phyloP scores from a whole-genome alignment of 176 grass and related monocot species.

The Eleusine indica region DNA sequence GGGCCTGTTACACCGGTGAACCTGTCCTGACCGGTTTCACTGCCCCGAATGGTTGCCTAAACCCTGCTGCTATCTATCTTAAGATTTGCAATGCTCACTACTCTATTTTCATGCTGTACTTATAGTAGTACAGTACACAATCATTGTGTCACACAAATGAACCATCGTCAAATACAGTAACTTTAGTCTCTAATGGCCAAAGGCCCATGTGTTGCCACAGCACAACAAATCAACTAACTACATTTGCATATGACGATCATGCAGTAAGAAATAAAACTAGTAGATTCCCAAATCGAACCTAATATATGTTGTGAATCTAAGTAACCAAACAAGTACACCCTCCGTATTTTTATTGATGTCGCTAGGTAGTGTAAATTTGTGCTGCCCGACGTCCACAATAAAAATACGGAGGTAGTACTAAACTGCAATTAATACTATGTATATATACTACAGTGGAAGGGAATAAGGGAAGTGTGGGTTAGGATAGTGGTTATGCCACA shows the following conservation, averaged over 20 bases:
- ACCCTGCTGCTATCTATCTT: background rate
- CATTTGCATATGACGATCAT: background rate
- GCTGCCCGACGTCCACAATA: no score
- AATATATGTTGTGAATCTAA: background rate
- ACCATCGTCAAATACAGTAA: no score
- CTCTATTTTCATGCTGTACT: background rate
- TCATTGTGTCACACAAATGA: no score
- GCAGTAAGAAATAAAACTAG: background rate
- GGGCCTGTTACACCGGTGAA: no score
- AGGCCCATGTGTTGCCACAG: background rate
- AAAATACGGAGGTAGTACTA: no score
- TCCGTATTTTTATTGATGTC: no score
- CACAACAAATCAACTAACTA: background rate
- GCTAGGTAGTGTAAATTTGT: no score
- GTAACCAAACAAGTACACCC: background rate
- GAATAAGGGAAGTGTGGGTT: no score
- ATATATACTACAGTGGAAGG: background rate
- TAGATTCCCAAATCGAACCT: background rate
- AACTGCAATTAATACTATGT: background rate
- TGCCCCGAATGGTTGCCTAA: no score
- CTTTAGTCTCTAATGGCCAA: background rate
- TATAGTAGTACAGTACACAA: no score
- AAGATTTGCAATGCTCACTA: no score
- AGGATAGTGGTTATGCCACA: background rate
- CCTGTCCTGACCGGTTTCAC: no score